phyloP scores from a whole-genome alignment of 805 yeast species.

The Priceomyces melissophilus region DNA sequence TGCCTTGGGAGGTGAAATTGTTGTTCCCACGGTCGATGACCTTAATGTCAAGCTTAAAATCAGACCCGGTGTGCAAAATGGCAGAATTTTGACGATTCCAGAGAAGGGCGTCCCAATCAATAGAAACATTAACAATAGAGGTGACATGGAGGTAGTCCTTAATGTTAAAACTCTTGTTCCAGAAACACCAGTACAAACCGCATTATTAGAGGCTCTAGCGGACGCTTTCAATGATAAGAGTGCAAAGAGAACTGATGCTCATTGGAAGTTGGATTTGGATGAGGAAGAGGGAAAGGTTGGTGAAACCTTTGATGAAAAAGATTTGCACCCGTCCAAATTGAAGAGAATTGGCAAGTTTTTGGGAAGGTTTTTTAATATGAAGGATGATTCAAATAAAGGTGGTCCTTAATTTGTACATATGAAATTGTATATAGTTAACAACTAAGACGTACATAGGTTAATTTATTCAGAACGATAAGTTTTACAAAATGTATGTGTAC shows the following conservation, averaged over 20 bases:
- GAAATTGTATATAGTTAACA: no score
- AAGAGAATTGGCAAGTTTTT: constrained; percentile 58
- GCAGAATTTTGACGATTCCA: constrained; percentile 70
- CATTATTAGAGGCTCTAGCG: constrained; percentile 90
- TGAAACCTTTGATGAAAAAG: constrained; percentile 29
- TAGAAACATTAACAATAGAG: constrained; percentile 54
- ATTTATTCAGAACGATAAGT: neutral
- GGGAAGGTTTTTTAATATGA: constrained; percentile 53
- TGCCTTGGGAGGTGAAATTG: constrained; percentile 86
- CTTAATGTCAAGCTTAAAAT: constrained; percentile 71
- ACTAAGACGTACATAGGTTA: no score
- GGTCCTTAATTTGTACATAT: no score
- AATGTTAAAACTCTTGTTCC: constrained; percentile 73
- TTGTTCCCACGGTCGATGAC: constrained; percentile 89
- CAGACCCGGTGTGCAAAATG: constrained; percentile 80
- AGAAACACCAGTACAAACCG: constrained; percentile 77
- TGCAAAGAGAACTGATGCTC: constrained; percentile 66
- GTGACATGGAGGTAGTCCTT: constrained; percentile 74
- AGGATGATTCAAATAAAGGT: constrained; percentile 9
- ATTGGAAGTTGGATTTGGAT: constrained; percentile 34
- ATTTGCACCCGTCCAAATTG: constrained; percentile 48
- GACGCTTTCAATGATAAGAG: constrained; percentile 78
- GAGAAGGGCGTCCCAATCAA: constrained; percentile 82
- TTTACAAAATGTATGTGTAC: neutral
- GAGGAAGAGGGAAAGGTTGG: constrained; percentile 17